These are phyloP conservation scores for Vicia faba DNA, from an alignment of 306 rosid species.

Conservation along the genomic window DNA sequence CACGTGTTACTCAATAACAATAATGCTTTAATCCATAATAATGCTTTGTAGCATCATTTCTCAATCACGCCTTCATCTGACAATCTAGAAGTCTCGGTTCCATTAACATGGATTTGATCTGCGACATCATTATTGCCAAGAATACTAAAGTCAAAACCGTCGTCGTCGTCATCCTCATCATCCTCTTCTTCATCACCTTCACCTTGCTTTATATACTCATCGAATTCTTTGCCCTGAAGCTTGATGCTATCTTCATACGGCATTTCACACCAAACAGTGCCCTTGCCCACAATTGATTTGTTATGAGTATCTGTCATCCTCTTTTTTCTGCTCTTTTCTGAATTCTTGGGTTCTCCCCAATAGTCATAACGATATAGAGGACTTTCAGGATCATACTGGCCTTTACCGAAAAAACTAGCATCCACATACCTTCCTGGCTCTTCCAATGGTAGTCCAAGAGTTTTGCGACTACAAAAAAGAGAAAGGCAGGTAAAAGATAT, in stretches of 20 bases:
- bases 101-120: conserved; percentile 77
- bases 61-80: conserved; percentile 78
- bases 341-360: conserved; percentile 98
- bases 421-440: conserved; percentile 92
- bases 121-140: conserved; percentile 41
- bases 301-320: conserved; percentile 75
- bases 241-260: conserved; percentile 76
- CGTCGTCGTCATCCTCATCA: conserved; percentile 36
- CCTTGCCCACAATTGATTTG: conserved; percentile 82
- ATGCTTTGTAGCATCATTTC: conserved; percentile 42
- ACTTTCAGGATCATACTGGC: conserved; percentile 68
- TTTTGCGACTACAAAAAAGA: conserved; percentile 59
- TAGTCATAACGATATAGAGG: conserved; percentile 89
- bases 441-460: conserved; percentile 87
- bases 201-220: conserved; percentile 27
- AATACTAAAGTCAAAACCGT: conserved; percentile 68
- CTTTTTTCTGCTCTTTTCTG: conserved; percentile 86
- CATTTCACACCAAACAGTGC: conserved; percentile 69
- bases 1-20: conserved; percentile 12
- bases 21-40: too few relatives aligned
- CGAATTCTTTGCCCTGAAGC: conserved; percentile 41
- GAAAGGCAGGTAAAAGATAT: conserved; percentile 4
- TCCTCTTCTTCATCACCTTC: conserved; percentile 37
- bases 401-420: conserved; percentile 76
- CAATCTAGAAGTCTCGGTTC: conserved; percentile 71